Conservation (phyloP, 2,329 filamentous ascomycete species). For the Penicillium psychrosexuale region DNA sequence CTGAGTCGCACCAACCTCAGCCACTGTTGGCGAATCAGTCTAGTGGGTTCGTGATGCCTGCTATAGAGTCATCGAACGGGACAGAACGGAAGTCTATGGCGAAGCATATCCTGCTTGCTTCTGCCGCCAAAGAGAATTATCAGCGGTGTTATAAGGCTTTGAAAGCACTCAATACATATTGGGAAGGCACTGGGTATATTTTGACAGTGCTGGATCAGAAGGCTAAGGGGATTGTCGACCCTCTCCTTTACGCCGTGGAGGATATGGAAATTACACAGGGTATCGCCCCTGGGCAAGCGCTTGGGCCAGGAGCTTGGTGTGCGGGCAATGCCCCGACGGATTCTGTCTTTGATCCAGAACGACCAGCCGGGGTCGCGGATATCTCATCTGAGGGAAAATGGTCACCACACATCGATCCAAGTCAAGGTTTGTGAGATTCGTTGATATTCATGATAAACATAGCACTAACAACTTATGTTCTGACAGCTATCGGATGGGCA, state of each 20-base stretch:
- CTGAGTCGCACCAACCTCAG: slow-evolving; percentile 50
- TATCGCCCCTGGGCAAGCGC: slow-evolving; percentile 50
- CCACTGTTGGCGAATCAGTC: slow-evolving; percentile 32
- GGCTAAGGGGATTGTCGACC: slow-evolving; percentile 80
- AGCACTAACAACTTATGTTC: slow-evolving; percentile 42
- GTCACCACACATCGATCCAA: slow-evolving; percentile 50
- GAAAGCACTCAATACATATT: slow-evolving; percentile 76
- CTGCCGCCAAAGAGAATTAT: slow-evolving; percentile 81
- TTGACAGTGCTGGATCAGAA: slow-evolving; percentile 83
- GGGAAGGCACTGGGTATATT: slow-evolving; percentile 84
- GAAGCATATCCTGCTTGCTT: slow-evolving; percentile 73
- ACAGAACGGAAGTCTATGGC: slow-evolving; percentile 37
- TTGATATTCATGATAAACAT: slow-evolving; percentile 7
- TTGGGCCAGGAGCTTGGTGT: slow-evolving; percentile 53
- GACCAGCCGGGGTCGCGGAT: slow-evolving; percentile 23
- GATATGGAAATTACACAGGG: slow-evolving; percentile 72
- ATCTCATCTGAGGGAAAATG: slow-evolving; percentile 32
- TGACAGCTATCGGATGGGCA: slow-evolving; percentile 72
- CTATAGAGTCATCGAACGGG: slow-evolving; percentile 27
- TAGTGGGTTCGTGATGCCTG: slow-evolving; percentile 36
- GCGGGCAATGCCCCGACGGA: slow-evolving; percentile 32
- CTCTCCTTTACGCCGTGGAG: slow-evolving; percentile 61
- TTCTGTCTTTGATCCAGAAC: slow-evolving; percentile 25
- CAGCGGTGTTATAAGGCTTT: slow-evolving; percentile 81
- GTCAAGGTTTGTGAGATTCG: slow-evolving; percentile 45